Evolutionary conservation across 768 basidiomycete species (phyloP), one percentile per base, ranked within the genome.

Genomic region (Paxillus involutus): DNA sequence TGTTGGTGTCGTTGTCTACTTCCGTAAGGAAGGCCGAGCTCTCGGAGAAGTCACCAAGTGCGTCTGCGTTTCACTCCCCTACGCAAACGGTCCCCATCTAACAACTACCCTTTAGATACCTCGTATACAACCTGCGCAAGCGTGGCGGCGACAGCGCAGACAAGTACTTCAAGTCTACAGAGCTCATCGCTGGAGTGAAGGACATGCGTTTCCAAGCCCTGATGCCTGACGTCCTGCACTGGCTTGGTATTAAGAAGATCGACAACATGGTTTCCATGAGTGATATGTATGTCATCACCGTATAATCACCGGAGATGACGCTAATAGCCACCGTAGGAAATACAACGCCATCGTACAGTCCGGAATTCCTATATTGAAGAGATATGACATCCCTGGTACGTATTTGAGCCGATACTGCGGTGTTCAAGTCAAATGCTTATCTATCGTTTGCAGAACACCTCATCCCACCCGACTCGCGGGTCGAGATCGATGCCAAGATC

Each of bases 401-500:
- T 68, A 32, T 16, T n/a, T 3, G 35, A 2, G 26, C 32, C 17
- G 5, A 6, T 35, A 1, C 16, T 13, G 9, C 19, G 1, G 35
- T 9, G 8, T 24, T 19, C 32, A 12, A 29, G 24, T 48, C 6
- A 16, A 33, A 29, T 8, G 35, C 21, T 45, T 7, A 57, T 17
- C 9, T 40, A 3, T 41, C 19, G 11, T 41, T 19, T 13, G n/a
- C 54, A 83, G 91, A 91, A 49, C 81, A 96, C 59, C 83, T 97
- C 52, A 90, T 97, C 58, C 94, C 93, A 0, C 89, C 88, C 35
- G 91, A 94, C 71, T 89, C 89, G 41, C 82, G 85, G 14, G 95
- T 98, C 26, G 95, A 98, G 75, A 97, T 96, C 58, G 92, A 97
- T 60, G 95, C 95, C 35, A 98, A 97, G 81, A 94, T 94, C 61